Evolutionary conservation across 2,329 filamentous ascomycete species (phyloP).

Genomic region (Microcyclospora pomicola): DNA sequence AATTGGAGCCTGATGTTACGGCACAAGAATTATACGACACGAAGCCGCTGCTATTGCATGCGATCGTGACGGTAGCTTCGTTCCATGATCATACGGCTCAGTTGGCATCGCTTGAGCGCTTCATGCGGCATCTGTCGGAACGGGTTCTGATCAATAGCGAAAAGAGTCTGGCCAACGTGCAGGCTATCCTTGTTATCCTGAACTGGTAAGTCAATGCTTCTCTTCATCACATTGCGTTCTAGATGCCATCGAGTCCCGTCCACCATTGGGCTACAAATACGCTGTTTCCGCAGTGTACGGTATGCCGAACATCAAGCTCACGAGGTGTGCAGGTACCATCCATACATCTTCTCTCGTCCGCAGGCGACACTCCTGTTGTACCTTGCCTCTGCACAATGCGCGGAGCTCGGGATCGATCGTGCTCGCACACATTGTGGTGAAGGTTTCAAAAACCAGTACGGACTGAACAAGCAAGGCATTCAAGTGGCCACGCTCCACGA

Average conservation of each 20-base stretch:
- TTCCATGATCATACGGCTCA: conserved; percentile 18
- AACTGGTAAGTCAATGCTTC: conserved; percentile 1
- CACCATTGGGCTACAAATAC: no score
- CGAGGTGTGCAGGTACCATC: conserved; percentile 11
- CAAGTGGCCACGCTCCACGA: conserved; percentile 14
- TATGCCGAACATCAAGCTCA: conserved; percentile 3
- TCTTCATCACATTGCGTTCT: background rate
- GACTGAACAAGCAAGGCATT: conserved; percentile 1
- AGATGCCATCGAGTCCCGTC: background rate
- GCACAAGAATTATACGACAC: conserved; percentile 11
- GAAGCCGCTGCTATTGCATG: conserved; percentile 18
- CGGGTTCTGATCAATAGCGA: conserved; percentile 18
- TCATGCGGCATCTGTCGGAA: conserved; percentile 18
- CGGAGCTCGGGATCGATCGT: conserved; percentile 17
- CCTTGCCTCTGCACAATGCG: conserved; percentile 16
- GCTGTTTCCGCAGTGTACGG: conserved; percentile 2
- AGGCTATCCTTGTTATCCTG: conserved; percentile 11
- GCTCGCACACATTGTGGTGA: conserved; percentile 4
- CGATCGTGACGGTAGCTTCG: conserved; percentile 16
- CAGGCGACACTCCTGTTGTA: conserved; percentile 18
- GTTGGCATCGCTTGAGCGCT: conserved; percentile 12
- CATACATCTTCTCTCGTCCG: conserved; percentile 18
- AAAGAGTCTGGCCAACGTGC: conserved; percentile 18
- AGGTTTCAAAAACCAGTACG: conserved; percentile 5
- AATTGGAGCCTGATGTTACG: conserved; percentile 9